These are phyloP conservation scores for Candida golubevii DNA, from an alignment of 805 yeast species.

Conservation along the genomic window DNA sequence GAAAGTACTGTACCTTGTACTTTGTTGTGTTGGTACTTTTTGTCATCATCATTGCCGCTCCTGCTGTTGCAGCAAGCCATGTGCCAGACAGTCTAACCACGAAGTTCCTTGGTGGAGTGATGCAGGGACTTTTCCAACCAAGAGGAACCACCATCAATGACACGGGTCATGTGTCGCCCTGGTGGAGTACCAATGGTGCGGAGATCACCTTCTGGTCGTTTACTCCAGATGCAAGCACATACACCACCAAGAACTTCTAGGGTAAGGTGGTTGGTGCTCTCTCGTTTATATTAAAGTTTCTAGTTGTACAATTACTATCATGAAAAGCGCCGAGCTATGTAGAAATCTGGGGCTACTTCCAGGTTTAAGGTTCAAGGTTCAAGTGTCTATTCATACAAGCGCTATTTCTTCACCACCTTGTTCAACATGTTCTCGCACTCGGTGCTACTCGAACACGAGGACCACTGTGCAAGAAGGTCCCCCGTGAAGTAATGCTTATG, in stretches of 20 bases:
- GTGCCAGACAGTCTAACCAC: slow-evolving; percentile 38
- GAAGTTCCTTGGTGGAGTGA: slow-evolving; percentile 28
- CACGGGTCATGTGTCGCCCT: slow-evolving; percentile 50
- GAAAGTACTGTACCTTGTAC: slow-evolving; percentile 84
- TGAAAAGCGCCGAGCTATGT: neutral
- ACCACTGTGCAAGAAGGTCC: slow-evolving; percentile 63
- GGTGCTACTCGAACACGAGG: slow-evolving; percentile 47
- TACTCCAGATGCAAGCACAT: slow-evolving; percentile 46
- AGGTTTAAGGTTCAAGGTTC: neutral
- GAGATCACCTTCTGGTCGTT: slow-evolving; percentile 48
- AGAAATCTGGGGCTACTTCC: neutral
- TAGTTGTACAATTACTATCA: slow-evolving; percentile 12
- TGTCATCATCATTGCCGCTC: slow-evolving; percentile 78
- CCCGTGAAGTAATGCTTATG: slow-evolving; percentile 52
- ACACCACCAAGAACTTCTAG: slow-evolving; percentile 51
- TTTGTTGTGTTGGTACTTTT: slow-evolving; percentile 65
- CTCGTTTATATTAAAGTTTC: slow-evolving; percentile 2
- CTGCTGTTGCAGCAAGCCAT: slow-evolving; percentile 76
- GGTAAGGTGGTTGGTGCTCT: neutral
- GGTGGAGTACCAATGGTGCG: slow-evolving; percentile 16
- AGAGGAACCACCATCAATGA: slow-evolving; percentile 77
- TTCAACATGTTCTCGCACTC: slow-evolving; percentile 49
- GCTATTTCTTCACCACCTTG: neutral
- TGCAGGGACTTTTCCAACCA: slow-evolving; percentile 84
- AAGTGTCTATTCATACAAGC: too few species aligned